Base-by-base conservation (phyloP, 2,329 filamentous ascomycete species). In the Cordyceps tenuipes region DNA sequence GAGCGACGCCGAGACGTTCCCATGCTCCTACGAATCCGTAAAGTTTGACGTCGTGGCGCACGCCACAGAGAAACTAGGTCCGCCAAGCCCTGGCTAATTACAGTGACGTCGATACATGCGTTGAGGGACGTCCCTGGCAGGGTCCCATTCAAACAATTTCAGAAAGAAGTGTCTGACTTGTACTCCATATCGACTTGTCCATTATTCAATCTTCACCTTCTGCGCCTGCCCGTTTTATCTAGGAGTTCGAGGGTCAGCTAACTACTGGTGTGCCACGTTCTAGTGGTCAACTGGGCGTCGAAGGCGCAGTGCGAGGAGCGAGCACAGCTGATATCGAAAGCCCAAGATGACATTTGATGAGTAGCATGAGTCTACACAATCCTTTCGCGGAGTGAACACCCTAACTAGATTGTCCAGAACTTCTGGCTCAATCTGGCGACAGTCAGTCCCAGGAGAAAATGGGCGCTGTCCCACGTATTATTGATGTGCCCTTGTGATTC, bases 41-140 rank as follows among this genome's bases (percentile, higher is more conserved):
- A 21, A 36, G 29, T 15, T 58, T 17, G n/a, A 51, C 29, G 26
- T 47, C 29, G 39, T 21, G 39, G 29, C 47, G 48, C 46, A 19
- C 57, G 57, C 57, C 48, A 47, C 39, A 23, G 48, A 48, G 49
- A 41, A 52, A 26, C 48, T 52, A 46, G 19, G 48, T 29, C 23
- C 39, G 48, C 48, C 39, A 52, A 52, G 57, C 57, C 48, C n/a
- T 50, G n/a, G 36, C 43, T 39, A 56, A 36, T 47, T 48, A 29
- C 31, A 56, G 36, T 21, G 46, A 51, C 56, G 47, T 47, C 53
- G 53, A 56, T 56, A 12, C 43, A 58, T n/a, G 41, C 21, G 17
- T 46, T 29, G 31, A 39, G 17, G 54, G 44, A 34, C 54, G 26
- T 41, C 10, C 47, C 56, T n/a, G 56, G 56, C 56, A 51, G 36